These are phyloP conservation scores for Pyrus bretschneideri DNA, from an alignment of 306 rosid species.

Conservation along the genomic window DNA sequence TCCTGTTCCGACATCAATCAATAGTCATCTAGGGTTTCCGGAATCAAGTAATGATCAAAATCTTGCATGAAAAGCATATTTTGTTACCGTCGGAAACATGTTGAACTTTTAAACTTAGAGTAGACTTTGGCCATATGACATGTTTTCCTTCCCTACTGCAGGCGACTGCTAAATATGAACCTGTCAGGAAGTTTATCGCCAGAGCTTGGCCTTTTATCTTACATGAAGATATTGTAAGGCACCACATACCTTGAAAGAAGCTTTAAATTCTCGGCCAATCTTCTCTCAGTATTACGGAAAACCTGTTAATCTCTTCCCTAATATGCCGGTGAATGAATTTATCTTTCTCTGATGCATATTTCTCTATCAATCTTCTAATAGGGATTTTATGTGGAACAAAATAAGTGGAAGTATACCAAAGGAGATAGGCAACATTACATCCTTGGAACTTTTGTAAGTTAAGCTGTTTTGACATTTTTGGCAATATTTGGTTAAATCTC, in stretches of 20 bases:
- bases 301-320: neutral
- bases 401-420: constrained; percentile 75
- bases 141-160: constrained; percentile 25
- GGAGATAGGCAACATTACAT: constrained; percentile 68
- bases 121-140: constrained; percentile 1
- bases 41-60: neutral
- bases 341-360: constrained; percentile 22
- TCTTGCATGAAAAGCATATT: neutral
- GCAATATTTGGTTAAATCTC: neutral
- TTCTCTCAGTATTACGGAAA: neutral
- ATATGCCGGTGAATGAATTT: constrained; percentile 8
- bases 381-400: constrained; percentile 93
- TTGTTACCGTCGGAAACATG: neutral
- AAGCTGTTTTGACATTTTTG: constrained; percentile 3
- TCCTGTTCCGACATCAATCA: constrained; percentile 3
- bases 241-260: neutral
- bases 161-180: constrained; percentile 60
- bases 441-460: constrained; percentile 77
- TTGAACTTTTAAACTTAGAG: constrained; percentile 7
- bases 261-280: neutral
- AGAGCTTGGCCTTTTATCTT: constrained; percentile 52
- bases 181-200: constrained; percentile 72
- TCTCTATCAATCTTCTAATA: constrained; percentile 22
- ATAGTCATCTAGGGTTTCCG: neutral
- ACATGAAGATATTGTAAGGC: constrained; percentile 67